Conservation (phyloP, 192 early-diverging fungal species). For the Umbelopsis vinacea region DNA sequence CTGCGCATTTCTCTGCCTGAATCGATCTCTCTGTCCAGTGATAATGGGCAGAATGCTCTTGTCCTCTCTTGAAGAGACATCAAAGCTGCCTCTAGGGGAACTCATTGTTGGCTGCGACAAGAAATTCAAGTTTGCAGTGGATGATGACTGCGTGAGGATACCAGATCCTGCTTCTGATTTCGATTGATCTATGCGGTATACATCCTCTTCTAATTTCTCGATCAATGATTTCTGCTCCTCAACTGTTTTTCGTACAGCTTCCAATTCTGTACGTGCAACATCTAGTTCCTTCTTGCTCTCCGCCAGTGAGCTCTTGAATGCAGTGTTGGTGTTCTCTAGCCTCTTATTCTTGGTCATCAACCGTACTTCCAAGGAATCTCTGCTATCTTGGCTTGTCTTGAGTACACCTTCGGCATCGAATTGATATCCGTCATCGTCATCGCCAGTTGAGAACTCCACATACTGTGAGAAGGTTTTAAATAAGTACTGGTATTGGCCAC, state of each 20-base stretch:
- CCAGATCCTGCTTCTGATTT: conserved; percentile 4
- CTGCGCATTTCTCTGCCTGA: conserved; percentile 86
- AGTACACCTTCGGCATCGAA: conserved; percentile 48
- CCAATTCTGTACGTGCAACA: conserved; percentile 31
- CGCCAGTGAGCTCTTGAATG: conserved; percentile 52
- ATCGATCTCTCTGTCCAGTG: conserved; percentile 87
- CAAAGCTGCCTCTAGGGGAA: conserved; percentile 2
- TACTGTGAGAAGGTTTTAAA: conserved; percentile 36
- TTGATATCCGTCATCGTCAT: conserved; percentile 49
- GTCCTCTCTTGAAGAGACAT: conserved; percentile 28
- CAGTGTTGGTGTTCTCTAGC: conserved; percentile 72
- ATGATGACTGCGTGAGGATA: background rate
- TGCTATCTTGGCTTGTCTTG: conserved; percentile 44
- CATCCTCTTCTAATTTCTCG: conserved; percentile 58
- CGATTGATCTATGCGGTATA: conserved; percentile 46
- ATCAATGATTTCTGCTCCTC: conserved; percentile 53
- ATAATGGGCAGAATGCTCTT: conserved; percentile 81
- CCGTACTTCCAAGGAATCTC: conserved; percentile 74
- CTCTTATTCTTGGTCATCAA: conserved; percentile 84
- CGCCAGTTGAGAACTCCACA: conserved; percentile 70
- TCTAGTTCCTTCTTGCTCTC: conserved; percentile 40
- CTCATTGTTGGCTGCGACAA: background rate
- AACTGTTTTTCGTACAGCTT: conserved; percentile 41
- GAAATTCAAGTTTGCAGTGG: conserved; percentile 20
- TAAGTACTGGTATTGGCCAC: background rate